Percentiles rank a stretch among this genome's conserved stretches.
phyloP scores from a whole-genome alignment of 2,329 filamentous ascomycete genomes.

The Trichoderma sp. region DNA sequence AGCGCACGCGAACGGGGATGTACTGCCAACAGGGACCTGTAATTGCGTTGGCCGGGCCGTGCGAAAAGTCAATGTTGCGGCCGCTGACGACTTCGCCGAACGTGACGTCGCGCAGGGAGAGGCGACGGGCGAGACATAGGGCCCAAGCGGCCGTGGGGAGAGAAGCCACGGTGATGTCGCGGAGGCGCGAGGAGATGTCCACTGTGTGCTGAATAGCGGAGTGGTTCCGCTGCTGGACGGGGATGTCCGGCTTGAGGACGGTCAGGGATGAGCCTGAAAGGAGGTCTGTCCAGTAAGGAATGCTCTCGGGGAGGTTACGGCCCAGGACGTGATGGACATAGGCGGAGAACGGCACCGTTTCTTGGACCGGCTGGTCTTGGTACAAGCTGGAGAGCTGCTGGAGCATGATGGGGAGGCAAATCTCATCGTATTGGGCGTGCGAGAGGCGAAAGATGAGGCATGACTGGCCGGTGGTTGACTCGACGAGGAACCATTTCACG shows the following conservation, averaged over 20 bases:
- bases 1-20: constrained; percentile 61
- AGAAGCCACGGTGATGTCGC: constrained; percentile 62
- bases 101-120: constrained; percentile 56
- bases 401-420: constrained; percentile 64
- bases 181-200: constrained; percentile 49
- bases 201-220: constrained; percentile 46
- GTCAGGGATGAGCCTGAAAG: constrained; percentile 57
- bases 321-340: constrained; percentile 48
- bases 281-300: constrained; percentile 62
- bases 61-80: constrained; percentile 58
- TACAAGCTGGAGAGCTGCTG: constrained; percentile 59
- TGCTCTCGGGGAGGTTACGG: constrained; percentile 48
- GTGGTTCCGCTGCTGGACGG: constrained; percentile 40
- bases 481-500: constrained; percentile 58
- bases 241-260: constrained; percentile 41
- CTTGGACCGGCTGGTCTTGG: constrained; percentile 30
- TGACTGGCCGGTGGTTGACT: constrained; percentile 30
- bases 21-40: constrained; percentile 69
- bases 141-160: constrained; percentile 70
- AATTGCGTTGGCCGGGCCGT: constrained; percentile 51
- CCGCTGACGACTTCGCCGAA: constrained; percentile 69
- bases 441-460: constrained; percentile 63
- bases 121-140: constrained; percentile 58
- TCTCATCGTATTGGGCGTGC: constrained; percentile 70
- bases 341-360: constrained; percentile 46